A percentile compares a stretch with the other conserved stretches of the same genome.
Conservation (phyloP, 768 basidiomycete species). For the Strobilomyces echinocephalus region DNA sequence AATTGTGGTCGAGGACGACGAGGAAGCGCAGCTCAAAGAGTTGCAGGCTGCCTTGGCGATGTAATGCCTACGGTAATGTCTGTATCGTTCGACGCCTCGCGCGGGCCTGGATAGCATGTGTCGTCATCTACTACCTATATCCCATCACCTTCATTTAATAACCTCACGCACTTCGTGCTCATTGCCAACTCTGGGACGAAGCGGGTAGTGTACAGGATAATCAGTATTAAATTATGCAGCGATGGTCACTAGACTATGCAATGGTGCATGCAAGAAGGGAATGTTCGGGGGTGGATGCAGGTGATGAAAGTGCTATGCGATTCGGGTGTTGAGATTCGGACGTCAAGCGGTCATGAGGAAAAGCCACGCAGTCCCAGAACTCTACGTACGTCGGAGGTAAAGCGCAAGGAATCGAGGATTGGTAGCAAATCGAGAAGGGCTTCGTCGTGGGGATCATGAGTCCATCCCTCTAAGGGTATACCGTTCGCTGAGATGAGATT, state of each 20-base stretch:
- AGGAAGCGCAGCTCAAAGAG: conserved; percentile 82
- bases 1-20: conserved; percentile 75
- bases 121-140: conserved; percentile 33
- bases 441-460: conserved; percentile 93
- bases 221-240: conserved; percentile 36
- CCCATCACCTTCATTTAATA: conserved; percentile 29
- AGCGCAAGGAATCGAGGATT: conserved; percentile 91
- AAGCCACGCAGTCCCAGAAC: conserved; percentile 74
- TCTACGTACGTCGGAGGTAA: conserved; percentile 91
- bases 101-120: conserved; percentile 18
- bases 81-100: not conserved
- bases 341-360: conserved; percentile 29
- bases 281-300: conserved; percentile 21
- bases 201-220: conserved; percentile 34
- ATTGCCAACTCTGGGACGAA: conserved; percentile 21
- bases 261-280: conserved; percentile 25
- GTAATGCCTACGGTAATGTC: conserved; percentile 36
- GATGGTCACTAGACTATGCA: conserved; percentile 28
- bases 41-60: conserved; percentile 86
- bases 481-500: conserved; percentile 69
- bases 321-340: conserved; percentile 7
- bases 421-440: conserved; percentile 93
- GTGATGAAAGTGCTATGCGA: conserved; percentile 21
- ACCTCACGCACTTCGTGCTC: conserved; percentile 17
- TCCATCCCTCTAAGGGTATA: conserved; percentile 99